A percentile compares a stretch with the other conserved stretches of the same genome.
These are phyloP conservation scores for Mucor mucedo DNA, from an alignment of 371 early-diverging fungal species.

Conservation along the genomic window DNA sequence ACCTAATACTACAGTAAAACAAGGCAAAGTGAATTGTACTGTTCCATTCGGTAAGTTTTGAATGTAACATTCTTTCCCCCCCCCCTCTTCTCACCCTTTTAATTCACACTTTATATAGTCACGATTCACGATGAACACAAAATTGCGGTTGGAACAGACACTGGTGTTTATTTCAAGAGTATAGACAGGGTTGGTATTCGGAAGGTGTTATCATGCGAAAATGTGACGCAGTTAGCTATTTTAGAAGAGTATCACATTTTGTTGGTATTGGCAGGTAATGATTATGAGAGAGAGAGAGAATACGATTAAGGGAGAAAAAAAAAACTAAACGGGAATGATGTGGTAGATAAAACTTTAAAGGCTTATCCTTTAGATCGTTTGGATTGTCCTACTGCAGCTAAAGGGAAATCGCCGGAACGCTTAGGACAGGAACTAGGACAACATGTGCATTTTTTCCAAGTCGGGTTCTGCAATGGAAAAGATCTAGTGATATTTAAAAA, in stretches of 20 bases:
- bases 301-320: background rate
- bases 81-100: no score
- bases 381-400: constrained; percentile 22
- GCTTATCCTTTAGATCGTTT: constrained; percentile 62
- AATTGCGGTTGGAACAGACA: constrained; percentile 78
- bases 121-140: constrained; percentile 37
- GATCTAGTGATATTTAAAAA: constrained; percentile 65
- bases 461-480: constrained; percentile 63
- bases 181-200: constrained; percentile 1
- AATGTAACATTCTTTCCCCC: no score
- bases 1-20: constrained; percentile 33
- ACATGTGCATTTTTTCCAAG: constrained; percentile 74
- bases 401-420: constrained; percentile 33
- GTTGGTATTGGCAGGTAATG: constrained; percentile 31
- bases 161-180: constrained; percentile 64
- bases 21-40: constrained; percentile 61
- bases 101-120: constrained; percentile 10
- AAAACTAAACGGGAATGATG: background rate
- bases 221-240: constrained; percentile 31
- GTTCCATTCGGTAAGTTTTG: constrained; percentile 45
- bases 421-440: constrained; percentile 60
- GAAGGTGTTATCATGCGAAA: constrained; percentile 16
- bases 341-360: constrained; percentile 60
- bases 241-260: constrained; percentile 30
- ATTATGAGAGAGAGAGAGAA: background rate